Evolutionary conservation across 176 grass and related monocot species (phyloP).

Genomic region (Avena eriantha): DNA sequence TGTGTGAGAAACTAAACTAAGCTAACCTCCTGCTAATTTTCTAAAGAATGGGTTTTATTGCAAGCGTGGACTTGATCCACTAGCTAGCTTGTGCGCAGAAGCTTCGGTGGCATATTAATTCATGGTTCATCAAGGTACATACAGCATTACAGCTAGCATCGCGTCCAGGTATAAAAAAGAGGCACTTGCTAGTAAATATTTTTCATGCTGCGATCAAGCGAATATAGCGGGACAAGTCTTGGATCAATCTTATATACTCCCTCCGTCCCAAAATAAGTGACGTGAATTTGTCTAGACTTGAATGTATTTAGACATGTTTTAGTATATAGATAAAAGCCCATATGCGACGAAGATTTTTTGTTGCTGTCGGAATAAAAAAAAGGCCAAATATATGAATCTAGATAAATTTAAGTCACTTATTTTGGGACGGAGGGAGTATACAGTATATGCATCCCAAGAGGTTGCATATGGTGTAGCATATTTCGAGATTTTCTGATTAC

Average conservation of each 20-base stretch:
- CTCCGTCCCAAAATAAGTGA: too few relatives aligned
- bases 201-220: background rate
- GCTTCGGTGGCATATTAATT: background rate
- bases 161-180: background rate
- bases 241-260: background rate
- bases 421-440: too few relatives aligned
- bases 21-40: conserved; percentile 5
- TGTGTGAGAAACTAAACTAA: background rate
- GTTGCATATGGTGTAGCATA: background rate
- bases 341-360: too few relatives aligned
- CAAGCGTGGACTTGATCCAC: conserved; percentile 37
- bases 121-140: background rate
- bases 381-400: too few relatives aligned
- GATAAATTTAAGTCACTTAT: too few relatives aligned
- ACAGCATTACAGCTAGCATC: background rate
- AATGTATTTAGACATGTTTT: too few relatives aligned
- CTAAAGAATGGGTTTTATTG: conserved; percentile 14
- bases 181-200: background rate
- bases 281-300: too few relatives aligned
- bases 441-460: background rate
- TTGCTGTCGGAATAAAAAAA: too few relatives aligned
- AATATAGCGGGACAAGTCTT: background rate
- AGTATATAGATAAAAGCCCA: too few relatives aligned
- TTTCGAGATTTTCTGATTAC: background rate
- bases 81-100: background rate